Percentiles rank a stretch among this genome's conserved stretches.
Evolutionary conservation across 2,329 filamentous ascomycete species (phyloP).

Genomic region (Arthrocladium fulminans): DNA sequence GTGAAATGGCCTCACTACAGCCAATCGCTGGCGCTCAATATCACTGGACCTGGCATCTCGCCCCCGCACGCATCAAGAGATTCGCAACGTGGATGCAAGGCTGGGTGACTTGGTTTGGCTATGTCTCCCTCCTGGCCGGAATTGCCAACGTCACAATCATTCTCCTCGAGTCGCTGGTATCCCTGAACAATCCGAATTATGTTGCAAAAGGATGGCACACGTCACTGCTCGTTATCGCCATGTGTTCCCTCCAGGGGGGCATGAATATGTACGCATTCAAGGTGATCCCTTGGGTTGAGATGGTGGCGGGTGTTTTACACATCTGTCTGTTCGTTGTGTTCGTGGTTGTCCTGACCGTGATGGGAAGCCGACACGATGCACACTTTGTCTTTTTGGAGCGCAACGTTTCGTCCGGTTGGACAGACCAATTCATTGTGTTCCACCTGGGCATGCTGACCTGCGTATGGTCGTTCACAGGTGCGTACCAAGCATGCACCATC

Average conservation of each 20-base stretch:
- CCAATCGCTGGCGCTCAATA: conserved; percentile 30
- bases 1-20: conserved; percentile 32
- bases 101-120: conserved; percentile 9
- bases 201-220: conserved; percentile 25
- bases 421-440: conserved; percentile 26
- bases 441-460: conserved; percentile 30
- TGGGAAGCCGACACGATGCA: conserved; percentile 27
- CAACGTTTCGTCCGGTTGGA: conserved; percentile 26
- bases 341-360: conserved; percentile 25
- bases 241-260: conserved; percentile 24
- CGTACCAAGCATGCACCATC: conserved; percentile 7
- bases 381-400: conserved; percentile 27
- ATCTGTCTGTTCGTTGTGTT: conserved; percentile 29
- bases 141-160: conserved; percentile 30
- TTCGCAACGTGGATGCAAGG: conserved; percentile 8
- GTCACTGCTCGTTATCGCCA: conserved; percentile 25
- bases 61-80: background rate
- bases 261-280: conserved; percentile 29
- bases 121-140: conserved; percentile 20
- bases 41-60: conserved; percentile 4
- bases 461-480: conserved; percentile 26
- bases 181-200: conserved; percentile 26
- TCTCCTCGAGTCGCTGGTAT: conserved; percentile 28
- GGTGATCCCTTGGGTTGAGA: conserved; percentile 32
- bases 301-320: conserved; percentile 28